Base-by-base conservation (phyloP, 768 basidiomycete species). In the Clitopilus hobsonii region DNA sequence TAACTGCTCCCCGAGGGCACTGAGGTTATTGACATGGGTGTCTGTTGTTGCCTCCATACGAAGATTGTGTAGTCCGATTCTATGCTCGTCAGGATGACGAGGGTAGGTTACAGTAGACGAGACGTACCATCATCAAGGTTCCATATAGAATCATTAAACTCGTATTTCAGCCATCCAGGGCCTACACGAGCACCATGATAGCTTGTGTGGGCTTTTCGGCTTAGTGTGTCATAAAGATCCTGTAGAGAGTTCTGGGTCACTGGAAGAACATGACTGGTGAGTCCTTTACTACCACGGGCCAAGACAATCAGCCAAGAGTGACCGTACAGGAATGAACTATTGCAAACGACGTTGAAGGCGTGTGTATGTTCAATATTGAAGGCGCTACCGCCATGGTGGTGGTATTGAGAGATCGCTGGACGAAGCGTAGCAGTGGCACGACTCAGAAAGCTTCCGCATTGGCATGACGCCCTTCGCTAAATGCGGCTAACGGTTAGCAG, bases 41-140 rank as follows among this genome's bases (percentile, higher is more conserved):
- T 63, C 30, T 72, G 73, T 63, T 84, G 80, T 56, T 83, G 80
- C 11, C 94, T 78, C 85, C 90, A 89, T 30, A 77, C 74, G 59
- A 94, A 91, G 56, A 98, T 96, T 18, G 84, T 81, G 66, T 94
- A 93, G 72, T 98, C 94, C 10, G 89, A 85, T 36, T 91, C 94
- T 79, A 53, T 2, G 24, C 14, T 26, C 10, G 6, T 25, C 5
- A 27, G n/a, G 13, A 51, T 26, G 24, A 38, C 38, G 52, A 7
- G 47, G 8, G 18, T 18, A 13, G 8, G n/a, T 23, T 25, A 11
- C 30, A 16, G 16, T 11, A 27, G 14, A 18, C 25, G 29, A 28
- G n/a, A 51, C 73, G 63, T 63, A 89, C 94, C 94, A 64, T 98
- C 94, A 65, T 96, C 92, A 10, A 98, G 71, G 63, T 89, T 88